phyloP scores from a whole-genome alignment of 495 filamentous ascomycete species.

The Parathielavia hyrcaniae region DNA sequence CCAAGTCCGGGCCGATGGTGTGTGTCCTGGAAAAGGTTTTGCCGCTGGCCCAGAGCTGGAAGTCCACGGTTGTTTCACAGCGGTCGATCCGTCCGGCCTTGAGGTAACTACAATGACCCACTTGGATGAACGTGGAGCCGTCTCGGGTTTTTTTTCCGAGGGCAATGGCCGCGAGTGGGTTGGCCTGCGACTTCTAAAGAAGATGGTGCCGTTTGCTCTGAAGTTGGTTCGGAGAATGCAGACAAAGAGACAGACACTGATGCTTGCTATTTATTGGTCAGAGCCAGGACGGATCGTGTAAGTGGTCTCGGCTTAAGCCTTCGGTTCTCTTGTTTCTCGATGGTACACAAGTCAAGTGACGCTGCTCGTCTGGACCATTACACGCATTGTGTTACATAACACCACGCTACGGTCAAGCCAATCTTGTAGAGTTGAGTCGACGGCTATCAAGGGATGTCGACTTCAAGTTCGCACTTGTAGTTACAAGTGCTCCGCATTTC shows the following conservation, averaged over 20 bases:
- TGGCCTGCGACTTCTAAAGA: neutral
- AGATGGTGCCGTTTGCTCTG: neutral
- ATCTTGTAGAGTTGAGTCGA: neutral
- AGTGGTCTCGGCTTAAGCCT: constrained; percentile 19
- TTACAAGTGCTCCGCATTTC: neutral
- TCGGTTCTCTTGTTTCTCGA: neutral
- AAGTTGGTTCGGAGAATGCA: neutral
- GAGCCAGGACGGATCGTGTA: neutral
- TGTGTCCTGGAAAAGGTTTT: neutral
- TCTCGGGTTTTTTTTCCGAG: neutral
- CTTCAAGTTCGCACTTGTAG: neutral
- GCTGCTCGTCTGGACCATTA: neutral
- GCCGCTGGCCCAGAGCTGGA: constrained; percentile 1
- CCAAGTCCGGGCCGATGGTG: neutral
- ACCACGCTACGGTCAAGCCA: constrained; percentile 2
- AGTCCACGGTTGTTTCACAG: constrained; percentile 15
- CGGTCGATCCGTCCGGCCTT: neutral
- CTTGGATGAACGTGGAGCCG: neutral
- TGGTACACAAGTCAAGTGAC: constrained; percentile 18
- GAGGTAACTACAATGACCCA: neutral
- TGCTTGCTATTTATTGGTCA: constrained; percentile 1
- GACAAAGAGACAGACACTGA: neutral
- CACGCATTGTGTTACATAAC: constrained; percentile 13
- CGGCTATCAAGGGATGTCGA: neutral
- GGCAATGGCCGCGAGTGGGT: neutral